Evolutionary conservation across 768 basidiomycete genomes (phyloP).

Genomic region (Mycena capillaripes): DNA sequence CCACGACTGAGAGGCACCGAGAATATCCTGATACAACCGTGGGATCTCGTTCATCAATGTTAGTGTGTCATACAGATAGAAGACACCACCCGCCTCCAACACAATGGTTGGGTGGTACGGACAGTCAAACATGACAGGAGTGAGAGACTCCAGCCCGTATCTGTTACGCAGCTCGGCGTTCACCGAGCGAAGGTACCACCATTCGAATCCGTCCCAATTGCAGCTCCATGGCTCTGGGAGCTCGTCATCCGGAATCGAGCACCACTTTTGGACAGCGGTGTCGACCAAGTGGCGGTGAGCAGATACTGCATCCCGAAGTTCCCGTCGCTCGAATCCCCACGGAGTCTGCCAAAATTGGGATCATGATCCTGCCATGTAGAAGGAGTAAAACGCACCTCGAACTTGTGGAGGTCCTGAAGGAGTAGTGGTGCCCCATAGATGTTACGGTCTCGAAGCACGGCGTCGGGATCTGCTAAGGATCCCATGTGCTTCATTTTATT

Average conservation of each 20-base stretch:
- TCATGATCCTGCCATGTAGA: too few species aligned
- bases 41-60: neutral
- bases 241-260: neutral
- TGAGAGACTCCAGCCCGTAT: neutral
- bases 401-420: neutral
- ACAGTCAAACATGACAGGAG: neutral
- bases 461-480: neutral
- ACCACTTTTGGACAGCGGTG: neutral
- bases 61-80: neutral
- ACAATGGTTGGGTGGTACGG: neutral
- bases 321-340: neutral
- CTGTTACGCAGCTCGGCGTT: neutral
- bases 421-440: neutral
- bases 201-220: neutral
- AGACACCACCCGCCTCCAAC: neutral
- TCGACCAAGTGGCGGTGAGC: neutral
- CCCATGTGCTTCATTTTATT: neutral
- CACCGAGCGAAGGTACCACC: neutral
- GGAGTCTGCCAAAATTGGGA: neutral
- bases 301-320: neutral
- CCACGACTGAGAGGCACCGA: neutral
- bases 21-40: neutral
- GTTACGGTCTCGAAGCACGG: neutral
- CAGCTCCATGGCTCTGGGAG: neutral
- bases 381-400: neutral